Percentiles rank a stretch among this genome's conserved stretches.
phyloP scores from a whole-genome alignment of 495 filamentous ascomycete species.

The Darksidea phi region DNA sequence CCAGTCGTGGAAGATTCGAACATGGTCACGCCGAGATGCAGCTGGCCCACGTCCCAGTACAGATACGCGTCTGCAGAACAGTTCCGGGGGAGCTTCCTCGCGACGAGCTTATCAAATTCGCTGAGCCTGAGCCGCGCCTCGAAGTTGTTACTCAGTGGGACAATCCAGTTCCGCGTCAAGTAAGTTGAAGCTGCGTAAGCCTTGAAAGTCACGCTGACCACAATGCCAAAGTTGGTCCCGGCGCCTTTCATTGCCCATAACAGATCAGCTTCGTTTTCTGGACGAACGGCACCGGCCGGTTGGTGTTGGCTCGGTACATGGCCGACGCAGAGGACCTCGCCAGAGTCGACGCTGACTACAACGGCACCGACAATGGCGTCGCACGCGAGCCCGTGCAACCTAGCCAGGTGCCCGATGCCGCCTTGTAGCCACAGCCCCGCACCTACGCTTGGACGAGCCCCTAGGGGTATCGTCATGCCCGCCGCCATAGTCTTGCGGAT shows the following conservation, averaged over 20 bases:
- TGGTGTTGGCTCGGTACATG: conserved; percentile 51
- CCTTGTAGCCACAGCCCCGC: conserved; percentile 64
- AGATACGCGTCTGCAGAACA: conserved; percentile 60
- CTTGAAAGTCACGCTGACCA: conserved; percentile 60
- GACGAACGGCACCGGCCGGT: conserved; percentile 50
- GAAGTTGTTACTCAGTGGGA: conserved; percentile 47
- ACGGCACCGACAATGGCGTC: conserved; percentile 62
- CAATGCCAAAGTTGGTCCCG: conserved; percentile 63
- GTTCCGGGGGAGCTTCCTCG: conserved; percentile 46
- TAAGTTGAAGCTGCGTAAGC: conserved; percentile 49
- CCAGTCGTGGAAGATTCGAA: conserved; percentile 47
- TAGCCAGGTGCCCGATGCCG: conserved; percentile 61
- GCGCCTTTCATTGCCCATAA: conserved; percentile 64
- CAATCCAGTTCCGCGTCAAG: conserved; percentile 51
- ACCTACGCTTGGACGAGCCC: conserved; percentile 61
- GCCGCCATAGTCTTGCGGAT: conserved; percentile 51
- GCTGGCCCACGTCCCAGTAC: conserved; percentile 50
- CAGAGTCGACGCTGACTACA: conserved; percentile 55
- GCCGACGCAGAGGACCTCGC: conserved; percentile 53
- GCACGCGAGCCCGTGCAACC: conserved; percentile 58
- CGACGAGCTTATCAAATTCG: conserved; percentile 49
- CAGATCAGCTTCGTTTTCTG: conserved; percentile 53
- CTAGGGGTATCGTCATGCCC: conserved; percentile 59
- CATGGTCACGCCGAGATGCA: conserved; percentile 57
- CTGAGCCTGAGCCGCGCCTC: conserved; percentile 46